Conservation (phyloP, 2,329 filamentous ascomycete genomes). For the Mollisia scopiformis region DNA sequence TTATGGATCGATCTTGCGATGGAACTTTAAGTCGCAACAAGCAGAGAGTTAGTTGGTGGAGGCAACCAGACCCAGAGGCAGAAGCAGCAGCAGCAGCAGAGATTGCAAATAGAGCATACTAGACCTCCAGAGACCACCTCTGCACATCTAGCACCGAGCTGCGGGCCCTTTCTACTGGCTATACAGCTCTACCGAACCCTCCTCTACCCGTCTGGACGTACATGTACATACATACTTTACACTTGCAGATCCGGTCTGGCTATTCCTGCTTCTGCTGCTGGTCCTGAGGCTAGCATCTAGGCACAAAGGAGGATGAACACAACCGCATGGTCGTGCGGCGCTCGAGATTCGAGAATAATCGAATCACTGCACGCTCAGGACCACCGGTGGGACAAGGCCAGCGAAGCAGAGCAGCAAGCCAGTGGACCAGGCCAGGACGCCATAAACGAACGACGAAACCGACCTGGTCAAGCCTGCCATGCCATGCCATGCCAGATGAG, state of each 20-base stretch:
- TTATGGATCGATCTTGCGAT: constrained; percentile 15
- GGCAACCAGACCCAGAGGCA: neutral
- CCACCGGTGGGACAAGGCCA: neutral
- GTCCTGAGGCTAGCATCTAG: neutral
- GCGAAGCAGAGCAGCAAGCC: neutral
- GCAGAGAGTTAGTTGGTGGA: neutral
- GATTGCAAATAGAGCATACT: constrained; percentile 14
- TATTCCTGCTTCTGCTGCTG: neutral
- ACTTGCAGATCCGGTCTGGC: neutral
- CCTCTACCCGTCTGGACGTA: too few relatives aligned
- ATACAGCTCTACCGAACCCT: too few relatives aligned
- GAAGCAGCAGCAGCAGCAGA: neutral
- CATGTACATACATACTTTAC: too few relatives aligned
- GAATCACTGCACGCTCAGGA: neutral
- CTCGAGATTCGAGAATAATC: neutral
- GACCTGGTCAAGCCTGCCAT: too few relatives aligned
- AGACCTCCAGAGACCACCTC: neutral
- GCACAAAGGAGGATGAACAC: neutral
- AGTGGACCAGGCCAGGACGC: neutral
- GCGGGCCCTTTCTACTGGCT: too few relatives aligned
- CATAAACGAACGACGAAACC: neutral
- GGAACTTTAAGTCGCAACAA: too few relatives aligned
- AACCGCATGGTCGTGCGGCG: neutral
- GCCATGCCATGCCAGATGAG: constrained; percentile 13
- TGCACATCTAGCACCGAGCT: too few relatives aligned